phyloP scores from a whole-genome alignment of 148 eudicot genomes.

The Amaranthus hypochondriacus region DNA sequence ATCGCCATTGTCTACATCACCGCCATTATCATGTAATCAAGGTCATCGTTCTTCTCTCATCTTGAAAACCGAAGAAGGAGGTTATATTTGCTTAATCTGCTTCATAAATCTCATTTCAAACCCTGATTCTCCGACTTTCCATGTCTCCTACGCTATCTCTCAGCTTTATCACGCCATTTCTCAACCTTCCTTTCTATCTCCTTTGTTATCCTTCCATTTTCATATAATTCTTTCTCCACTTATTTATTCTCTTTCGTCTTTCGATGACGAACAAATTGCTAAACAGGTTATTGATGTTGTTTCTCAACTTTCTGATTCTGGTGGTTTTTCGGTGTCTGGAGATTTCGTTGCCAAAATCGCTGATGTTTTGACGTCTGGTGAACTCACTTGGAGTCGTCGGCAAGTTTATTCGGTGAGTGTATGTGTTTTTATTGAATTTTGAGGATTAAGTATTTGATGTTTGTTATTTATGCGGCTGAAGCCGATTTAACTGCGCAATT shows the following conservation, averaged over 20 bases:
- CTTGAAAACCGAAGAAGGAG: constrained; percentile 56
- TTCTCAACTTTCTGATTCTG: constrained; percentile 30
- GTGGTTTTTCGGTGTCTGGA: constrained; percentile 33
- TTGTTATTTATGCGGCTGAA: too few relatives aligned
- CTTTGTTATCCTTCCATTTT: constrained; percentile 52
- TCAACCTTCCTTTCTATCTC: constrained; percentile 50
- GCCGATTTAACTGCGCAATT: too few relatives aligned
- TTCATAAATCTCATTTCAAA: constrained; percentile 68
- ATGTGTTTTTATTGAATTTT: not conserved
- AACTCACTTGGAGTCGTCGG: constrained; percentile 62
- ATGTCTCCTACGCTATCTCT: constrained; percentile 87
- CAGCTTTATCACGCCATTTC: constrained; percentile 68
- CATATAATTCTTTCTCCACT: constrained; percentile 71
- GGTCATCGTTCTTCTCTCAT: constrained; percentile 58
- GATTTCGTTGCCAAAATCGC: constrained; percentile 61
- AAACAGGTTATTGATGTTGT: constrained; percentile 45
- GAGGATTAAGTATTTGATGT: too few relatives aligned
- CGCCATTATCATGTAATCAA: constrained; percentile 46
- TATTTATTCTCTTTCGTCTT: constrained; percentile 37
- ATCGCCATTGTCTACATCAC: not conserved
- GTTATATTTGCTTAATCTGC: constrained; percentile 74
- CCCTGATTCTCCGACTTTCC: constrained; percentile 67
- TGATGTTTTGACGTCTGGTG: constrained; percentile 36
- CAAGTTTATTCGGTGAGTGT: constrained; percentile 51
- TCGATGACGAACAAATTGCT: constrained; percentile 65